Percentiles rank a stretch among this genome's conserved stretches.
phyloP scores from a whole-genome alignment of 345 rosid species.

The Eucalyptus polyanthemos region DNA sequence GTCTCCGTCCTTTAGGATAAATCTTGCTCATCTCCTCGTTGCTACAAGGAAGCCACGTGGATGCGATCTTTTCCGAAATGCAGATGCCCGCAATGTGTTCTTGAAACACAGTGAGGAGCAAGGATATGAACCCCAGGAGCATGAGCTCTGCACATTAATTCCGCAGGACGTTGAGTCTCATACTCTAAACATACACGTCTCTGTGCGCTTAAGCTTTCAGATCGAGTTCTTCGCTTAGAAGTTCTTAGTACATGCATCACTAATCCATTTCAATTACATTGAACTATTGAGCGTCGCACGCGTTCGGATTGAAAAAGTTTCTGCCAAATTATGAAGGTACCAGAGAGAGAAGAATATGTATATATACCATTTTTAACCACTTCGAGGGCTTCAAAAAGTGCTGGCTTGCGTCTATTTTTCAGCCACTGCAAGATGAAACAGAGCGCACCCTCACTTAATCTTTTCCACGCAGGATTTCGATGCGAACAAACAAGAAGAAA shows the following conservation, averaged over 20 bases:
- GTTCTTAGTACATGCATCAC: not conserved
- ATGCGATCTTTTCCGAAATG: conserved; percentile 29
- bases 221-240: not conserved
- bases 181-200: not conserved
- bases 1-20: conserved; percentile 19
- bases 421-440: conserved; percentile 34
- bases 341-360: not conserved
- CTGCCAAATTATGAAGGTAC: not conserved
- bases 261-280: not conserved
- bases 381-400: conserved; percentile 68
- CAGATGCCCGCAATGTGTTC: conserved; percentile 42
- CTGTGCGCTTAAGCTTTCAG: not conserved
- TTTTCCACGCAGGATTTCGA: not conserved
- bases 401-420: conserved; percentile 34
- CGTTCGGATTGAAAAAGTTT: not conserved
- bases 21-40: not conserved
- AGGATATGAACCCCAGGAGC: conserved; percentile 77
- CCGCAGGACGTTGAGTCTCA: not conserved
- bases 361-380: conserved; percentile 68
- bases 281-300: not conserved
- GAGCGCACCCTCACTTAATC: not conserved
- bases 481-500: not conserved
- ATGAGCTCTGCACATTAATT: conserved; percentile 49
- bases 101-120: conserved; percentile 56
- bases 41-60: conserved; percentile 66